phyloP scores from a whole-genome alignment of 352 stramenopile genomes.

The Phytophthora boehmeriae region DNA sequence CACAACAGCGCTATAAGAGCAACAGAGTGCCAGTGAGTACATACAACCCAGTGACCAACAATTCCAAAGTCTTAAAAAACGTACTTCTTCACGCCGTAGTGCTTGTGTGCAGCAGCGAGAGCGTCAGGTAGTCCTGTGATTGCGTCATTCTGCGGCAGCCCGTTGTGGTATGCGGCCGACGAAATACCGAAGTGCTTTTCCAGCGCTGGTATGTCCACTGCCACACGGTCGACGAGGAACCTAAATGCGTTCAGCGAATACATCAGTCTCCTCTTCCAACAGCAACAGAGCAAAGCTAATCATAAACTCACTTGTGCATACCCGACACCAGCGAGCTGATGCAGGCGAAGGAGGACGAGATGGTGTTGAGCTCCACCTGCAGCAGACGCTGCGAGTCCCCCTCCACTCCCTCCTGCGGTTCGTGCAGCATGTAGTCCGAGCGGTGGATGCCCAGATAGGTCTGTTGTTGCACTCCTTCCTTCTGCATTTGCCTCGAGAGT shows the following conservation, averaged over 20 bases:
- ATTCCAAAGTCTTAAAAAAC: conserved; percentile 19
- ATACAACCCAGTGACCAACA: not conserved
- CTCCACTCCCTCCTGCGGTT: conserved; percentile 43
- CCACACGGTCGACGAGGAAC: conserved; percentile 62
- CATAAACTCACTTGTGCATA: conserved; percentile 86
- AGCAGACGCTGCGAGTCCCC: conserved; percentile 69
- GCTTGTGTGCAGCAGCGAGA: conserved; percentile 67
- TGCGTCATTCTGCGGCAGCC: conserved; percentile 70
- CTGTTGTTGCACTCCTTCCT: conserved; percentile 79
- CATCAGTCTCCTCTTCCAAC: not conserved
- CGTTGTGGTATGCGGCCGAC: conserved; percentile 39
- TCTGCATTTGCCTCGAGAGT: conserved; percentile 75
- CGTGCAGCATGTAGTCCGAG: conserved; percentile 96
- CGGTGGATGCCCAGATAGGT: conserved; percentile 90
- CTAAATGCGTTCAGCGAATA: conserved; percentile 11
- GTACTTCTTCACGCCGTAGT: conserved; percentile 76
- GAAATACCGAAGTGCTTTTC: conserved; percentile 58
- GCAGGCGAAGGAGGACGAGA: conserved; percentile 97
- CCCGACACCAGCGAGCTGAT: conserved; percentile 92
- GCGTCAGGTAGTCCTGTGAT: conserved; percentile 70
- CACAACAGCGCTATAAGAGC: conserved; percentile 58
- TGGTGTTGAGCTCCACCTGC: conserved; percentile 99
- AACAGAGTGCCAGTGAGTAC: not conserved
- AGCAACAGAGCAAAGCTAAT: conserved; percentile 3
- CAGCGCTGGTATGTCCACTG: conserved; percentile 51